Conservation (phyloP, 73 alveolate genomes). For the Uronychia binucleata region DNA sequence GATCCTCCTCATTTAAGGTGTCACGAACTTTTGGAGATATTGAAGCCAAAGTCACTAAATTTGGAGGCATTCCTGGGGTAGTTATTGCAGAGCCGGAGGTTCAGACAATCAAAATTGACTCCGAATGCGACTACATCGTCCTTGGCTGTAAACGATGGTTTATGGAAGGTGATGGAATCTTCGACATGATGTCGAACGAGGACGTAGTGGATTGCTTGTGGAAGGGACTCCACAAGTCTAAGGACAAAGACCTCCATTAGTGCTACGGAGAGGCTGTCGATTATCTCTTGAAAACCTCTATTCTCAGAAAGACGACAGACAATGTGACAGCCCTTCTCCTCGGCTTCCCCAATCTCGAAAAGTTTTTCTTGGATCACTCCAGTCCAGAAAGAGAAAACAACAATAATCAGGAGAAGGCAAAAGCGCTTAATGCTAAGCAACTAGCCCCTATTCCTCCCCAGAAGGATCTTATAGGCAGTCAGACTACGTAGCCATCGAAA, state of each 20-base stretch:
- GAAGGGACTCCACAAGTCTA: conserved; percentile 28
- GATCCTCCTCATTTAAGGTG: not conserved
- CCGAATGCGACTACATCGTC: conserved; percentile 48
- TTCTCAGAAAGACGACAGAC: conserved; percentile 83
- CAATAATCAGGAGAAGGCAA: no score
- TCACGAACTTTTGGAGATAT: conserved; percentile 85
- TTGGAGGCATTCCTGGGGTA: conserved; percentile 83
- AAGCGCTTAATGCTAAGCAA: no score
- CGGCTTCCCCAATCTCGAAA: conserved; percentile 70
- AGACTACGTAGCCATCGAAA: no score
- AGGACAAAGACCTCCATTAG: conserved; percentile 48
- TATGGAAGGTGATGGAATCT: conserved; percentile 90
- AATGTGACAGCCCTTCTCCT: conserved; percentile 83
- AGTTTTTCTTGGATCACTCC: not conserved
- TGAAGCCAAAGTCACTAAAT: conserved; percentile 74
- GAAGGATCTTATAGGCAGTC: no score
- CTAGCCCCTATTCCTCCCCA: no score
- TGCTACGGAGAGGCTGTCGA: conserved; percentile 84
- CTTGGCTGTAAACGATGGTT: conserved; percentile 51
- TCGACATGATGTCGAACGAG: conserved; percentile 87
- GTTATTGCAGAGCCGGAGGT: conserved; percentile 77
- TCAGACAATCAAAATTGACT: conserved; percentile 10
- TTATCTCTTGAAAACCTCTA: conserved; percentile 74
- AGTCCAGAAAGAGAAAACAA: no score
- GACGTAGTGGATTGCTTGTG: conserved; percentile 90